Conservation (phyloP, 78 protist genomes). For the Trichosphaerium sp. region DNA sequence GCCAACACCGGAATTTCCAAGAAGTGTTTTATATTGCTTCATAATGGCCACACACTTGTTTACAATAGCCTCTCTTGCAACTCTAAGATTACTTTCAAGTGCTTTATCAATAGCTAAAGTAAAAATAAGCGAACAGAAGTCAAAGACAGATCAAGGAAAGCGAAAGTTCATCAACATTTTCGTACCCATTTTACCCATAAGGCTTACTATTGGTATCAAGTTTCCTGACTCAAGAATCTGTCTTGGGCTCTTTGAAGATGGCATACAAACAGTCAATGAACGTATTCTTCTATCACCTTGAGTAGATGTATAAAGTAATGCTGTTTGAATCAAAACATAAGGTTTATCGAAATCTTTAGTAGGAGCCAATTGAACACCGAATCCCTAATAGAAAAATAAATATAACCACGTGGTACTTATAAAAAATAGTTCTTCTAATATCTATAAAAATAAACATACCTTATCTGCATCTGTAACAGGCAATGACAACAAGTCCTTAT, state of each 20-base stretch:
- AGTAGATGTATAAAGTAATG: conserved; percentile 53
- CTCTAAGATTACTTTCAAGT: conserved; percentile 3
- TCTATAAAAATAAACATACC: no score
- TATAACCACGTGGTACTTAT: no score
- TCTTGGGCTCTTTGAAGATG: not conserved
- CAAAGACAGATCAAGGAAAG: no score
- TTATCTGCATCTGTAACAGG: conserved; percentile 48
- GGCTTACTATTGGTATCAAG: conserved; percentile 14
- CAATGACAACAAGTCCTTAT: conserved; percentile 40
- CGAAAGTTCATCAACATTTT: no score
- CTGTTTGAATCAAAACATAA: conserved; percentile 36
- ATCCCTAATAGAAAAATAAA: no score
- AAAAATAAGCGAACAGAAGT: not conserved
- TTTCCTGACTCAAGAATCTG: conserved; percentile 36
- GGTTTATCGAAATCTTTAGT: conserved; percentile 6
- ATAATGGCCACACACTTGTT: conserved; percentile 34
- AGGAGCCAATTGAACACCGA: conserved; percentile 33
- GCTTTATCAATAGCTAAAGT: conserved; percentile 55
- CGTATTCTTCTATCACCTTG: conserved; percentile 68
- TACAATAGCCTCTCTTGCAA: conserved; percentile 49
- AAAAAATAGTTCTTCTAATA: no score
- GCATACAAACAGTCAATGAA: conserved; percentile 29
- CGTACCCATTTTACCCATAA: conserved; percentile 30
- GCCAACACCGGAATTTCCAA: not conserved
- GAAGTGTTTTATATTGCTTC: conserved; percentile 13